Conservation (phyloP, 2,329 filamentous ascomycete species). For the Metarhizium brunneum region DNA sequence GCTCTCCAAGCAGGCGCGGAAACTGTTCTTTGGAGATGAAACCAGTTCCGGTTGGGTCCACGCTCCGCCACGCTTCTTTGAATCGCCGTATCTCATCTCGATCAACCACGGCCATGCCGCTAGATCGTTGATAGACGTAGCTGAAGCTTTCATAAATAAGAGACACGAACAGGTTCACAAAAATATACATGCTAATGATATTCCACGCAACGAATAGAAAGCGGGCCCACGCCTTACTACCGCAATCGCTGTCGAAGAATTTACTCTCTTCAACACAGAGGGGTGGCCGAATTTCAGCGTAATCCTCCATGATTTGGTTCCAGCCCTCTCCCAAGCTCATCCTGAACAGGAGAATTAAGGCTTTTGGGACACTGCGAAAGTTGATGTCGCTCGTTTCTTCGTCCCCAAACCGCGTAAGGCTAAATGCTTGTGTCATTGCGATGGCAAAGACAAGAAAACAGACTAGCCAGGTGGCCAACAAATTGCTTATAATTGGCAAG, state of each 20-base stretch:
- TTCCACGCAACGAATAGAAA: conserved; percentile 94
- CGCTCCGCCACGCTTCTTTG: conserved; percentile 96
- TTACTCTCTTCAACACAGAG: conserved; percentile 63
- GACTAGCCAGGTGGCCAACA: conserved; percentile 94
- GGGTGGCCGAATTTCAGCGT: conserved; percentile 67
- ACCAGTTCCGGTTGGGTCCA: conserved; percentile 83
- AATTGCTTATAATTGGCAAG: conserved; percentile 79
- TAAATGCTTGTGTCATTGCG: conserved; percentile 90
- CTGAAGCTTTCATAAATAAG: conserved; percentile 99
- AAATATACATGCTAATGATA: conserved; percentile 99
- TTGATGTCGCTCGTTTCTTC: conserved; percentile 74
- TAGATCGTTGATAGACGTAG: conserved; percentile 96
- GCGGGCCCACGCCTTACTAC: conserved; percentile 80
- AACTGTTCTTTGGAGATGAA: conserved; percentile 88
- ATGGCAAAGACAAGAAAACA: conserved; percentile 96
- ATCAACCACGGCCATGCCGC: conserved; percentile 81
- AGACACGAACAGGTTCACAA: conserved; percentile 95
- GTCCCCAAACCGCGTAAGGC: conserved; percentile 76
- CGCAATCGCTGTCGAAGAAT: conserved; percentile 88
- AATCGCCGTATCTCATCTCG: conserved; percentile 91
- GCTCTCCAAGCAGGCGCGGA: conserved; percentile 77
- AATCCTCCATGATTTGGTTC: conserved; percentile 97
- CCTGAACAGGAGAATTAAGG: conserved; percentile 84
- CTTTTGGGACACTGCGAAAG: conserved; percentile 88
- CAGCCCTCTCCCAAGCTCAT: conserved; percentile 93